Evolutionary conservation across 2,329 filamentous ascomycete species (phyloP), one percentile per base, ranked within the genome.

Genomic region (Aspergillus flavus): DNA sequence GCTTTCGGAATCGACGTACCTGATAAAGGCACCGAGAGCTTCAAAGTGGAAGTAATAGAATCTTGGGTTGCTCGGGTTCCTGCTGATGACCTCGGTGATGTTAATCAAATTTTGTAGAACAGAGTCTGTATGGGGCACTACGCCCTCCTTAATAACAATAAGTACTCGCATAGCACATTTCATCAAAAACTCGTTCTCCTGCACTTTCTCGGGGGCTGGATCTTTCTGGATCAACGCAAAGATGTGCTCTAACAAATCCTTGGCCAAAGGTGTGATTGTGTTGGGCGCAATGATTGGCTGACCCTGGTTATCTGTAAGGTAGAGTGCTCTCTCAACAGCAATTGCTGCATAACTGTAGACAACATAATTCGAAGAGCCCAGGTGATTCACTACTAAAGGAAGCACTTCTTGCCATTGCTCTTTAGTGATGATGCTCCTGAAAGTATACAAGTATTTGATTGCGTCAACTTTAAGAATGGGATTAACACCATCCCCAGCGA

Each of bases 11-110:
- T n/a, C 14, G 26, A 71, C 79, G 69, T 76, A 87, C 75, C 89
- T 88, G 61, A 98, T 91, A 55, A 99, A 84, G 19, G 95, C 94
- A 39, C 95, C 95, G 53, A 99, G 82, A 3, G 93, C 92, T 81
- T 99, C 95, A 67, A 99, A 99, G 76, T 97, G 93, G 78, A 94
- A 99, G 82, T 99, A 99, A 81, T 97, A 97, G 81, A 99, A 99
- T 14, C 93, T 88, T 2, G 95, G 95, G 79, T 99, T 99, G 81
- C 94, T 97, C 0, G 95, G 95, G 78, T 99, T 99, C 70, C 91
- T 87, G 74, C 93, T 91, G 78, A 98, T 98, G 69, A 96, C 89
- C 72, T 91, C 91, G 56, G 94, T 97, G 71, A 99, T 97, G 65
- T 86, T 90, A 73, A 96, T 88, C 63, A 99, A 86, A 76, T 96